These are phyloP conservation scores for Tympanopsis confertula DNA, from an alignment of 2,329 filamentous ascomycete genomes.

Conservation along the genomic window DNA sequence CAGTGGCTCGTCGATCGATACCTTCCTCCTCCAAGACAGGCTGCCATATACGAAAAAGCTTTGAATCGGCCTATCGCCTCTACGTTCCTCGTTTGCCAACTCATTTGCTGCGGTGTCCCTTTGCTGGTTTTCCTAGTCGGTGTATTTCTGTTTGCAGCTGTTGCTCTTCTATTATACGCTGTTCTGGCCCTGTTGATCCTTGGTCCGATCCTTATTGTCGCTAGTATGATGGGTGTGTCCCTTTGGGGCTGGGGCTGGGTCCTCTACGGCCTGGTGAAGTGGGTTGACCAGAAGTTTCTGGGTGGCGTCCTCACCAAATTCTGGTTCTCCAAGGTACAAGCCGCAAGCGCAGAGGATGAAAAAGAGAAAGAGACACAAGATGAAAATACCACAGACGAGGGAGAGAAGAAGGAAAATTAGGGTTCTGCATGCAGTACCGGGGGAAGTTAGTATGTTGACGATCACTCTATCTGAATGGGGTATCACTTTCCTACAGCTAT, in stretches of 20 bases:
- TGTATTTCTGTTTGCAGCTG: slow-evolving; percentile 16
- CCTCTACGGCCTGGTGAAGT: slow-evolving; percentile 13
- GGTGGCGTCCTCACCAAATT: slow-evolving; percentile 12
- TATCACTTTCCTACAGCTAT: too few species aligned
- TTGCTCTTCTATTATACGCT: slow-evolving; percentile 16
- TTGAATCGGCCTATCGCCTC: slow-evolving; percentile 15
- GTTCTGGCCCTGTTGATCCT: slow-evolving; percentile 16
- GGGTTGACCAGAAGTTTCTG: slow-evolving; percentile 12
- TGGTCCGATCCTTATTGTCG: slow-evolving; percentile 14
- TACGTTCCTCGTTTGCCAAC: slow-evolving; percentile 17
- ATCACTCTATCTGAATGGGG: too few species aligned
- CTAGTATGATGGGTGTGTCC: slow-evolving; percentile 14
- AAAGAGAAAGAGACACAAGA: too few species aligned
- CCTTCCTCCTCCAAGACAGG: slow-evolving; percentile 13
- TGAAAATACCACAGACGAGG: too few species aligned
- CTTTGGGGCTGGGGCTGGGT: slow-evolving; percentile 17
- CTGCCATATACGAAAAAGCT: slow-evolving; percentile 13
- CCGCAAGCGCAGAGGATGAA: neutral
- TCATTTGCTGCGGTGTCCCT: slow-evolving; percentile 19
- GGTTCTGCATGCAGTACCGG: too few species aligned
- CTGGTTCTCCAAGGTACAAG: slow-evolving; percentile 7
- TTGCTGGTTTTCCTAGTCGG: slow-evolving; percentile 17
- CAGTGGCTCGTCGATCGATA: slow-evolving; percentile 11
- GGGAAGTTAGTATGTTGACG: too few species aligned
- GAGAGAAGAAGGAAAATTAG: too few species aligned